Evolutionary conservation across 106 monocot species (phyloP), one percentile per base, ranked within the genome.

Genomic region (Dendrobium nobile): DNA sequence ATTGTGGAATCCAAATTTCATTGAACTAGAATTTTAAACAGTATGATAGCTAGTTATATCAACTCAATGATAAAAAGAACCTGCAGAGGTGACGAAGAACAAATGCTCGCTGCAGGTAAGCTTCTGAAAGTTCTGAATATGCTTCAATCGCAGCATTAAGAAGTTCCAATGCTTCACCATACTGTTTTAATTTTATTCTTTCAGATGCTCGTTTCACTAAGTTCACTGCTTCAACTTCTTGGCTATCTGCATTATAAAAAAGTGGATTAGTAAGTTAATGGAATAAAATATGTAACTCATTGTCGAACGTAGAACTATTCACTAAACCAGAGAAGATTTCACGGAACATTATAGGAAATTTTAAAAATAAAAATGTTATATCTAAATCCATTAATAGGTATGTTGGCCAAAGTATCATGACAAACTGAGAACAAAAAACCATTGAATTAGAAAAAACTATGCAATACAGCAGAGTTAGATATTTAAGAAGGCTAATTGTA

Each of bases 1-100:
- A 37, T 37, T 37, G 37, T 3, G 37, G 37, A 37, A 37, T 37
- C 5, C 22, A 61, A 6, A 61, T 61, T 61, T 61, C 7, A 22
- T 61, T 61, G 10, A n/a, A n/a, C 6, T 22, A 22, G n/a, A 6
- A 58, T 37, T 51, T 47, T 8, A 10, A 20, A 4, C 4, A 59
- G n/a, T 20, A 59, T 19, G 2, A 78, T 33, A 51, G 27, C 17
- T 56, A 78, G 15, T 33, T 37, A 58, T 41, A 54, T 40, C 9
- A 31, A 78, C 8, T 43, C 4, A 59, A 37, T 2, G 58, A 10
- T 51, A 51, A 68, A 65, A 61, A 84, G 6, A 31, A 95, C 95
- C 95, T 95, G 88, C 95, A 95, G 68, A 93, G 78, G 67, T 89
- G 86, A 41, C 87, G 92, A 79, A 91, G 86, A 84, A 89, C 88